Evolutionary conservation across 75 land plant genomes (phyloP), one percentile per base, ranked within the genome.

Genomic region (Isoetes taiwanensis): DNA sequence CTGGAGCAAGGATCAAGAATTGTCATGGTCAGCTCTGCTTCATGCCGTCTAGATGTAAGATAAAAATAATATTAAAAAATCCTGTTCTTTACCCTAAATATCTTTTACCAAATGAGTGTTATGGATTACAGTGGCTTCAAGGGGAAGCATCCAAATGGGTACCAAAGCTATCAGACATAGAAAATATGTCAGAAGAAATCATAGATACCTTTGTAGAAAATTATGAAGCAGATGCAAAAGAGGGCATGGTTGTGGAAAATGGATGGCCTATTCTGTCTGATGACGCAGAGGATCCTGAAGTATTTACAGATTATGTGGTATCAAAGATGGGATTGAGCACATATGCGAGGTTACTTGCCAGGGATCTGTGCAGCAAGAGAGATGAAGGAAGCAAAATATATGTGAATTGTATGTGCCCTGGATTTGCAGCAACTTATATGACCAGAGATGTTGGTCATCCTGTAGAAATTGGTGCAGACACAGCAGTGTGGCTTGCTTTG

Each of bases 401-500:
- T n/a, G n/a, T 46, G 12, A 46, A 46, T 23, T 46, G 12, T 6
- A 46, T 46, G 50, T 46, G 50, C 23, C 50, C 50, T 4, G 50
- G 50, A 6, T 6, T 23, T 5, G 25, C 50, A 6, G 16, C 12
- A 5, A 46, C 50, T 16, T 5, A 19, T 23, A 46, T 46, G 50
- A 19, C 50, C 12, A n/a, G 50, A 8, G 16, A 19, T 23, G 4
- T 6, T 5, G 50, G 50, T 6, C 50, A 46, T 23, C n/a, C 50
- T 5, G 50, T 46, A 19, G 50, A 46, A 23, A 19, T 46, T 16
- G 50, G 50, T 6, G 50, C 50, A 6, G 50, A 46, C 16, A 46
- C 50, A 19, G 50, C 50, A 23, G 50, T 46, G 50, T 46, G 50
- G 50, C 4, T 46, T 8, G 50, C 50, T 8, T 46, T 46, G 50